Evolutionary conservation across 2,329 filamentous ascomycete species (phyloP), one percentile per base, ranked within the genome.

Genomic region (Ilyonectria destructans): DNA sequence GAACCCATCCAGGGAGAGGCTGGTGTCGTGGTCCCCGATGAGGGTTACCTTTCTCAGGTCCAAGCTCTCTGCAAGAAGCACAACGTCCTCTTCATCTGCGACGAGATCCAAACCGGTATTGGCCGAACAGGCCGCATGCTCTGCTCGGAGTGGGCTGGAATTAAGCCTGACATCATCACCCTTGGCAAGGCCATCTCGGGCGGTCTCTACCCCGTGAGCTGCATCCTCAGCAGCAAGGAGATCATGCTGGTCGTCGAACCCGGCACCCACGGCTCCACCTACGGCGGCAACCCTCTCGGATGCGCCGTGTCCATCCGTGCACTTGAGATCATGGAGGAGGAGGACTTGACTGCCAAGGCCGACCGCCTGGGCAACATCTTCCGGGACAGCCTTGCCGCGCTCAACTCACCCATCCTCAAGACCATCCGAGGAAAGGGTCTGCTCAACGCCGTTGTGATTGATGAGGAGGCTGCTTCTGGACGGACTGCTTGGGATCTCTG

Each of bases 41-140:
- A 96, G 58, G 91, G 92, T 82, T 99, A 99, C 83, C 89, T 99
- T 37, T 82, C 86, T 74, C 90, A 92, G 77, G 93, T 95, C 52
- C 89, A 94, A 63, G 92, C 89, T 26, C 91, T 98, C 26, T 99
- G 96, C 86, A 94, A 94, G 83, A 93, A 97, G 87, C 90, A 98
- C 87, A 97, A 98, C 72, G 95, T 97, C 45, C 90, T 99, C 55
- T 85, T 99, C 79, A 98, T 99, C 82, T 97, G 94, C 82, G 96
- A 99, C 81, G 96, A 99, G 87, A 98, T 99, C 77, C 96, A 99
- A 84, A 99, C 96, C 6, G 96, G 96, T 73, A 97, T 99, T 79
- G 96, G 95, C 62, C 92, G 96, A 71, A 99, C 96, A 19, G 96
- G 96, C 60, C 93, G 93, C 78, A 93, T 99, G 85, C 90, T 99